These are phyloP conservation scores for Fusarium kyushuense DNA, from an alignment of 2,329 filamentous ascomycete species.

Conservation along the genomic window DNA sequence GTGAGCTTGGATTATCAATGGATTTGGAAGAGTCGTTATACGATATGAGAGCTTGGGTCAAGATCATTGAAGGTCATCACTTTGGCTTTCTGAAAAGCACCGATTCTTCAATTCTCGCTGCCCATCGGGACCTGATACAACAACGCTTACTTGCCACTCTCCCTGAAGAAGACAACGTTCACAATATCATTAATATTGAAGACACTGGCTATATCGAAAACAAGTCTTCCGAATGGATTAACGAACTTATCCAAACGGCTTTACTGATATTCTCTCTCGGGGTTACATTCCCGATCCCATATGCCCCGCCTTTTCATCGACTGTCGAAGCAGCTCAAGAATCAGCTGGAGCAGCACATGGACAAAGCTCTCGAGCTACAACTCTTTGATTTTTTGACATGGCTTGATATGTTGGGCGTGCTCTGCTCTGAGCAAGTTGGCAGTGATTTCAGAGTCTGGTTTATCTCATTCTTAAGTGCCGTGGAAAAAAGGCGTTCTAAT, in stretches of 20 bases:
- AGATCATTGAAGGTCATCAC: not conserved
- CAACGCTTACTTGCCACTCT: conserved; percentile 5
- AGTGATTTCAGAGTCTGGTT: not conserved
- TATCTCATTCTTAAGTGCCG: rapidly evolving
- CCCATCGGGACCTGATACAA: conserved; percentile 16
- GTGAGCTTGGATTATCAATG: not conserved
- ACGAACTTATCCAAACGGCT: not conserved
- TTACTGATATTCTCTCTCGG: conserved; percentile 8
- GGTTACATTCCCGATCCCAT: not conserved
- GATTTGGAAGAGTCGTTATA: not conserved
- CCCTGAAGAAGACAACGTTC: rapidly evolving
- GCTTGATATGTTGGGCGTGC: not conserved
- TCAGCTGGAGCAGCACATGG: not conserved
- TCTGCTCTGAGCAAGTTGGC: conserved; percentile 3
- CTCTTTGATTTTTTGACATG: not conserved
- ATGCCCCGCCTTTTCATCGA: conserved; percentile 2
- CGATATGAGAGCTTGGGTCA: conserved; percentile 1
- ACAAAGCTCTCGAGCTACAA: rapidly evolving
- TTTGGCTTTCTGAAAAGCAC: not conserved
- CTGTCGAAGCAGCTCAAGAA: not conserved
- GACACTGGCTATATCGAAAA: rapidly evolving
- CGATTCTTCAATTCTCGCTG: conserved; percentile 2
- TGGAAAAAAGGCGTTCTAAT: not conserved
- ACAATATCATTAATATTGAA: not conserved
- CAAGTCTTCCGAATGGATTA: not conserved